Percentiles rank a stretch among this genome's conserved stretches.
Evolutionary conservation across 169 alveolate species (phyloP).

Genomic region (Plasmodium sp.): DNA sequence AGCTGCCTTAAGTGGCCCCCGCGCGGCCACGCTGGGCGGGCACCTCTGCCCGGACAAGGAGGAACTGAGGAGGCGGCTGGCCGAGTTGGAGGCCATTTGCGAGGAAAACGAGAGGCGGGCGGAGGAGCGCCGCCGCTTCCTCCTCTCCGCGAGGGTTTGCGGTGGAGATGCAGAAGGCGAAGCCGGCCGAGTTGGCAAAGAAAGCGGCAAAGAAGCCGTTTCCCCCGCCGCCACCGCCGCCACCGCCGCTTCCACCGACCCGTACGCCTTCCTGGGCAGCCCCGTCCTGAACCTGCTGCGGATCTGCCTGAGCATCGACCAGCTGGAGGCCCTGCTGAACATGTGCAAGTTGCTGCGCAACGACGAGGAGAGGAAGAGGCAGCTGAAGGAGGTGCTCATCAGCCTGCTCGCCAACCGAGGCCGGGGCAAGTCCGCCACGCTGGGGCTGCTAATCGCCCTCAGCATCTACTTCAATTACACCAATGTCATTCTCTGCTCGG

Average conservation of each 20-base stretch:
- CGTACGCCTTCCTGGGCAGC: constrained; percentile 17
- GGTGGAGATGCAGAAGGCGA: neutral
- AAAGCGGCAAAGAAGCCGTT: no score
- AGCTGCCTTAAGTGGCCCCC: neutral
- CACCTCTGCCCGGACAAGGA: constrained; percentile 30
- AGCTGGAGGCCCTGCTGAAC: constrained; percentile 19
- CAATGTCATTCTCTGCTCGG: constrained; percentile 98
- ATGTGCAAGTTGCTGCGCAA: constrained; percentile 65
- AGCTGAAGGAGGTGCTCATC: constrained; percentile 49
- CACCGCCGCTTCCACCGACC: no score
- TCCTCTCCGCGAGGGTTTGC: constrained; percentile 23
- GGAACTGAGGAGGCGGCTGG: neutral
- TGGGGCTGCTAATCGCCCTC: constrained; percentile 96
- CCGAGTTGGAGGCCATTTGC: constrained; percentile 14
- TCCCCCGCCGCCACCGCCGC: no score
- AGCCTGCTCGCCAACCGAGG: constrained; percentile 98
- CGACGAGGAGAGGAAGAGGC: constrained; percentile 50
- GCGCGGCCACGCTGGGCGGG: constrained; percentile 53
- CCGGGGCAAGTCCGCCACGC: constrained; percentile 99
- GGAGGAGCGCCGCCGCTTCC: constrained; percentile 35
- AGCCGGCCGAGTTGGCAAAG: neutral
- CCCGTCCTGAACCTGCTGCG: constrained; percentile 18
- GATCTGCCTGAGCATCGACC: constrained; percentile 62
- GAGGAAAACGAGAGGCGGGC: constrained; percentile 82
- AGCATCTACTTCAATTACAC: constrained; percentile 93